Base-by-base conservation (phyloP, 73 alveolate species). In the Paramecium octaurelia region DNA sequence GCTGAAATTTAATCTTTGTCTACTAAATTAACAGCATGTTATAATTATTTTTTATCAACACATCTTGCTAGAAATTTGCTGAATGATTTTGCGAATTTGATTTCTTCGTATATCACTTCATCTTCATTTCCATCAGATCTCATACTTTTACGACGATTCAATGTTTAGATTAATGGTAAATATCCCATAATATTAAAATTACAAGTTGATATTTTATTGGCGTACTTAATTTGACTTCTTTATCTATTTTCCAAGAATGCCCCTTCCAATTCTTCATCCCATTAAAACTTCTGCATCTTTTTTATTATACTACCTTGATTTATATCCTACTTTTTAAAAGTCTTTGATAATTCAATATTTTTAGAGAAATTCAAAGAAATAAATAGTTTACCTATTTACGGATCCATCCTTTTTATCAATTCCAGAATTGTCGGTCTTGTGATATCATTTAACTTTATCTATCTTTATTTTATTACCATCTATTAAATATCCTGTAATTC, bases 321-420 rank as follows among this genome's bases (percentile, higher is more conserved):
- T 0, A 0, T 8, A 12, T 64, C 84, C 29, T 27, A 64, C 27
- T 64, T 34, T 64, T 31, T 64, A 14, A 5, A 4, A 4, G 23
- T 18, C 31, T 64, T 27, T 31, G 48, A 4, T 6, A 48, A 4
- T 34, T 64, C 84, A 23, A 64, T 64, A 27, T 64, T 64, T 64
- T 64, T 64, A 3, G 42, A 64, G 14, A 50, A 64, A 31, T 64
- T 64, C 10, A 64, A 64, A 27, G 84, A 64, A 27, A 31, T 31
- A 64, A 64, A 64, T 23, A 64, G 12, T 7, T 64, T 64, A 27
- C 84, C 84, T 12, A 64, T 64, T 31, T 27, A 31, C 3, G 84
- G 84, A 64, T 64, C 84, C 84, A 64, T 64, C 27, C 84, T 64
- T 64, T 64, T 64, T 12, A 64, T 64, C 24, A 64, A 64, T 24